Evolutionary conservation across 805 yeast genomes (phyloP).

Genomic region (Wickerhamomyces tratensis): DNA sequence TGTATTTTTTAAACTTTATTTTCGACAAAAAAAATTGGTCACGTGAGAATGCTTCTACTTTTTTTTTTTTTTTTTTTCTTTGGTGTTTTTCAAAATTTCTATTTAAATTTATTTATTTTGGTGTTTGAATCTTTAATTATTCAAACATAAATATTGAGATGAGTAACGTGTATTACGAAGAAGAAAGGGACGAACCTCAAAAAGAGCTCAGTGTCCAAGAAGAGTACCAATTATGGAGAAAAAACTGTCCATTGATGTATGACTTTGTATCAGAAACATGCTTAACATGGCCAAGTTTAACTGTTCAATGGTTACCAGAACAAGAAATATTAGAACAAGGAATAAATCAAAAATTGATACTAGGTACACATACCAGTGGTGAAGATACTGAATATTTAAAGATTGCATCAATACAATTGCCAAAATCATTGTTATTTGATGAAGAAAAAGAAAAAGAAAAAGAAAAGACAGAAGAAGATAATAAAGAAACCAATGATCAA

Average conservation of each 20-base stretch:
- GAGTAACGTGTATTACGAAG: neutral
- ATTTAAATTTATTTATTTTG: no score
- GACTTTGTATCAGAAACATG: conserved; percentile 77
- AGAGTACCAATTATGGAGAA: conserved; percentile 74
- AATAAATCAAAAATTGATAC: conserved; percentile 41
- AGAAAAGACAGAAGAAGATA: conserved; percentile 15
- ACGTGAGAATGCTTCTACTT: no score
- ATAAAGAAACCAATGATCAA: neutral
- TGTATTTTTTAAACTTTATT: no score
- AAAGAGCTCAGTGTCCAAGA: conserved; percentile 26
- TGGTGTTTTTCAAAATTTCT: no score
- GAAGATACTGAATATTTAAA: conserved; percentile 59
- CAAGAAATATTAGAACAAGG: conserved; percentile 14
- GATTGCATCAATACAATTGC: conserved; percentile 51
- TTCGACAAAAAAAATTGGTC: no score
- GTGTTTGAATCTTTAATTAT: no score
- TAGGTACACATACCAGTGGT: conserved; percentile 72
- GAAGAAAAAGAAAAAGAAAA: conserved; percentile 9
- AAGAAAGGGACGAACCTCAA: conserved; percentile 14
- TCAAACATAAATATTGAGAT: neutral
- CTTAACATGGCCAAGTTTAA: conserved; percentile 73
- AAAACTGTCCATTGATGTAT: conserved; percentile 74
- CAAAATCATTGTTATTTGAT: conserved; percentile 29
- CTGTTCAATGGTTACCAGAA: conserved; percentile 68
- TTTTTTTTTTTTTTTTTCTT: no score